Percentiles rank a stretch among this genome's conserved stretches.
phyloP scores from a whole-genome alignment of 2,329 filamentous ascomycete species.

The Pseudopyrenochaeta lycopersici region DNA sequence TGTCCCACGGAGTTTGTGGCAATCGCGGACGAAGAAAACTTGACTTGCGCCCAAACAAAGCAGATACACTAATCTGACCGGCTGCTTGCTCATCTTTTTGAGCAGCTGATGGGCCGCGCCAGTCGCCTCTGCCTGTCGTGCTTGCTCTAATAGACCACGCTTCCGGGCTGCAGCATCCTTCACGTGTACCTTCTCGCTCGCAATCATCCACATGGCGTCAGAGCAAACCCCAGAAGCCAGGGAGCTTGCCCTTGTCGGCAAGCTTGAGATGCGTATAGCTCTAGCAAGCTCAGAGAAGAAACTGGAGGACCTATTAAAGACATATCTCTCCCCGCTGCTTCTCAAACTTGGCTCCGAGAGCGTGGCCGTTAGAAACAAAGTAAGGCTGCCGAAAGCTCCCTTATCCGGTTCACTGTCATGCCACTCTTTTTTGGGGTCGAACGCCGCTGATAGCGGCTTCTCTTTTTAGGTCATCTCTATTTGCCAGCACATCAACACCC shows the following conservation, averaged over 20 bases:
- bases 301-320: constrained; percentile 78
- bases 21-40: constrained; percentile 27
- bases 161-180: constrained; percentile 1
- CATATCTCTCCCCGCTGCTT: constrained; percentile 81
- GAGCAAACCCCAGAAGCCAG: constrained; percentile 63
- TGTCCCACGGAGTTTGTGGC: constrained; percentile 26
- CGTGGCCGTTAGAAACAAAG: constrained; percentile 80
- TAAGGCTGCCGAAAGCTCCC: constrained; percentile 36
- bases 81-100: constrained; percentile 5
- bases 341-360: constrained; percentile 87
- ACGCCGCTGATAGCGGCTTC: constrained; percentile 44
- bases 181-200: constrained; percentile 5
- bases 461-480: constrained; percentile 67
- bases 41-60: constrained; percentile 17
- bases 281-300: constrained; percentile 85
- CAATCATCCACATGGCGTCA: constrained; percentile 40
- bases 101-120: constrained; percentile 27
- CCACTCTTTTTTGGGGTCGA: constrained; percentile 3
- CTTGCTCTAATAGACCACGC: constrained; percentile 14
- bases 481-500: constrained; percentile 76
- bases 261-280: constrained; percentile 84
- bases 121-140: constrained; percentile 34
- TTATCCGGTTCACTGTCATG: not conserved
- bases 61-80: constrained; percentile 10
- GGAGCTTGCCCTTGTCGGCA: constrained; percentile 83